Percentiles rank a stretch among this genome's conserved stretches.
Evolutionary conservation across 1,139 yeast genomes (phyloP).

Genomic region (Suhomyces kunorum): DNA sequence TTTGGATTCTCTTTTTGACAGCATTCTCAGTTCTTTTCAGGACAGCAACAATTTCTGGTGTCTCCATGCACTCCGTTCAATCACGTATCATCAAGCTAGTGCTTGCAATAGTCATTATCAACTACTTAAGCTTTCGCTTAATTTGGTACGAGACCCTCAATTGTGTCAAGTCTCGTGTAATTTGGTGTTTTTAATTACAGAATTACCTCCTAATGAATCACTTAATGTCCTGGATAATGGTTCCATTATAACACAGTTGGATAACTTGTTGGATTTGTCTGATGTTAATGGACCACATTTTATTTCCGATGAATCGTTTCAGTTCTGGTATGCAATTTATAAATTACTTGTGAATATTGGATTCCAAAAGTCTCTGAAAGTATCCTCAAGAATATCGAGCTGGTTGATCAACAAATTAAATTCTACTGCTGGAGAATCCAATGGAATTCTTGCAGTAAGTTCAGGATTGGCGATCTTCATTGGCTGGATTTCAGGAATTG

Average conservation of each 20-base stretch:
- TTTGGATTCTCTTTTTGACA: not conserved
- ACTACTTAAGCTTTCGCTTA: conserved; percentile 45
- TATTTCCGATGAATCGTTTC: conserved; percentile 47
- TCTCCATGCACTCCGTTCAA: not conserved
- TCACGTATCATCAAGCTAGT: not conserved
- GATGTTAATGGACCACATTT: conserved; percentile 60
- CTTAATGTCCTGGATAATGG: conserved; percentile 32
- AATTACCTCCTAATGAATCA: conserved; percentile 14
- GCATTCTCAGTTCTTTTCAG: not conserved
- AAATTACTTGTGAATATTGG: conserved; percentile 37
- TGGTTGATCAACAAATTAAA: conserved; percentile 55
- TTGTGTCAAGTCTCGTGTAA: conserved; percentile 24
- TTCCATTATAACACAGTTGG: conserved; percentile 45
- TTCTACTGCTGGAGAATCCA: conserved; percentile 4
- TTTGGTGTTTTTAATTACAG: conserved; percentile 21
- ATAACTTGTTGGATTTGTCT: conserved; percentile 51
- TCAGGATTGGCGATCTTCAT: conserved; percentile 37
- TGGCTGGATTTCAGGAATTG: conserved; percentile 44
- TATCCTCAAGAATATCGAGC: conserved; percentile 22
- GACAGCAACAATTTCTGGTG: conserved; percentile 1
- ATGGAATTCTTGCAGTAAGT: conserved; percentile 1
- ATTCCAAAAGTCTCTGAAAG: conserved; percentile 8
- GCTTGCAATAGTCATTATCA: conserved; percentile 10
- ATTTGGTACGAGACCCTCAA: conserved; percentile 40
- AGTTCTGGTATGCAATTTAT: conserved; percentile 54